A percentile compares a stretch with the other conserved stretches of the same genome.
Evolutionary conservation across 2,329 filamentous ascomycete genomes (phyloP).

Genomic region (Penicillium capsulatum): DNA sequence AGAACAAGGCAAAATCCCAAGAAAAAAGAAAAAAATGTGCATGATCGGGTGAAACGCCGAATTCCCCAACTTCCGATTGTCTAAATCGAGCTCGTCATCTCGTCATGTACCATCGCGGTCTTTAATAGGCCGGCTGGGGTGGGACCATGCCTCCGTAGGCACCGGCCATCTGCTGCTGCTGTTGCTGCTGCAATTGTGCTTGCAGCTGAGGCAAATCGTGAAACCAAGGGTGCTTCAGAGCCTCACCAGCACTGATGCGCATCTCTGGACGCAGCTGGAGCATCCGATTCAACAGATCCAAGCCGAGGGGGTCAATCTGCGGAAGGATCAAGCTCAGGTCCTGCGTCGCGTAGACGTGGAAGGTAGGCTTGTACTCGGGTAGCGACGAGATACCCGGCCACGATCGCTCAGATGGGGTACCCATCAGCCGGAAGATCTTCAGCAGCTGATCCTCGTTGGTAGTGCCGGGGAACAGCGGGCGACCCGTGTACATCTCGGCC

Average conservation of each 20-base stretch:
- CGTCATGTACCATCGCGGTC: constrained; percentile 18
- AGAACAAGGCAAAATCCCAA: constrained; percentile 4
- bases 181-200: constrained; percentile 45
- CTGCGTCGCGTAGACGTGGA: constrained; percentile 91
- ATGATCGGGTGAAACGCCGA: constrained; percentile 30
- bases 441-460: constrained; percentile 97
- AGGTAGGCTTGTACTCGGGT: constrained; percentile 95
- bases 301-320: constrained; percentile 79
- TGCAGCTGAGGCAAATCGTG: constrained; percentile 57
- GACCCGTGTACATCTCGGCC: constrained; percentile 98
- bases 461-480: constrained; percentile 92
- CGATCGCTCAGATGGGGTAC: constrained; percentile 87
- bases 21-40: constrained; percentile 13
- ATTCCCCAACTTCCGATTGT: constrained; percentile 27
- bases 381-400: constrained; percentile 95
- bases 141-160: constrained; percentile 39
- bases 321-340: constrained; percentile 82
- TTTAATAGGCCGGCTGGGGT: constrained; percentile 35
- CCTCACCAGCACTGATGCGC: constrained; percentile 80
- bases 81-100: constrained; percentile 27
- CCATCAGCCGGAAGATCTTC: constrained; percentile 98
- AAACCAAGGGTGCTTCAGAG: constrained; percentile 91
- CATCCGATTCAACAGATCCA: constrained; percentile 86
- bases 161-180: constrained; percentile 37
- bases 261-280: constrained; percentile 89